Conservation (phyloP, 306 rosid species). For the Luffa acutangula region DNA sequence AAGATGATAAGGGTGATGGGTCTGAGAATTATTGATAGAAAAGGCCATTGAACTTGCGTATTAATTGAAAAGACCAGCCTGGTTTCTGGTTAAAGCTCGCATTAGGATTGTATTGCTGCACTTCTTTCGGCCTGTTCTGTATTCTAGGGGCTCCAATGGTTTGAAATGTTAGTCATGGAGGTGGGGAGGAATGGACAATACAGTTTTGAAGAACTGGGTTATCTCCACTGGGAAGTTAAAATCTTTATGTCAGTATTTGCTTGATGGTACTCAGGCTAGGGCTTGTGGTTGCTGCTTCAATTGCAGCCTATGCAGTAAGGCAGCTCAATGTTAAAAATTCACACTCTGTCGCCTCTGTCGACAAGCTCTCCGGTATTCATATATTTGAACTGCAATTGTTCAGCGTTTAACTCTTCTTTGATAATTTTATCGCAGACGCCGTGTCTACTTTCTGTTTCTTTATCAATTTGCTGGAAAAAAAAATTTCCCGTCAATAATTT, state of each 20-base stretch:
- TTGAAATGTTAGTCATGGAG: constrained; percentile 31
- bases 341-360: constrained; percentile 15
- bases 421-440: not conserved
- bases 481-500: not conserved
- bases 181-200: constrained; percentile 20
- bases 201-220: constrained; percentile 24
- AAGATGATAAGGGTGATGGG: not conserved
- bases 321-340: constrained; percentile 43
- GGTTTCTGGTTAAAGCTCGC: not conserved
- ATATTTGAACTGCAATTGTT: not conserved
- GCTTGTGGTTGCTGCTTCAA: constrained; percentile 78
- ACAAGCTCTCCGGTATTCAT: constrained; percentile 35
- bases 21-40: not conserved
- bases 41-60: not conserved
- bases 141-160: constrained; percentile 26
- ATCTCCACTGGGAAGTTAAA: constrained; percentile 23
- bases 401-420: not conserved
- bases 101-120: not conserved
- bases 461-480: not conserved
- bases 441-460: constrained; percentile 3
- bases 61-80: not conserved
- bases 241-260: constrained; percentile 16
- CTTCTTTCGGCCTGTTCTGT: constrained; percentile 14
- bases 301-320: constrained; percentile 66
- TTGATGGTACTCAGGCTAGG: constrained; percentile 78